phyloP scores from a whole-genome alignment of 345 rosid species.

The Arabidopsis arenosa region DNA sequence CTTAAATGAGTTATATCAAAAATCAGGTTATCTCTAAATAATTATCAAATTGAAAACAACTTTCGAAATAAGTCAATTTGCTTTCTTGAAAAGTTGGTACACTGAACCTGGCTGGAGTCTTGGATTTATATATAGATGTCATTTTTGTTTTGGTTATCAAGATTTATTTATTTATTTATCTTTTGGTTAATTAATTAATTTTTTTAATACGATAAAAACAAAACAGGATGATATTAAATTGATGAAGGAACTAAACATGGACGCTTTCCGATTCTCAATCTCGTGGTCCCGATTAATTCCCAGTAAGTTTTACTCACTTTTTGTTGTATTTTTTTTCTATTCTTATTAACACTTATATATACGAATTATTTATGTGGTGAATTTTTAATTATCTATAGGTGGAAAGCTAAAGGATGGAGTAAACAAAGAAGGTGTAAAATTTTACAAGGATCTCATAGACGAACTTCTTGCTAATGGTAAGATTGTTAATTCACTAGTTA shows the following conservation, averaged over 20 bases:
- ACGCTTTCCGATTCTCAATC: constrained; percentile 62
- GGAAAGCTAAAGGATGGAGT: constrained; percentile 54
- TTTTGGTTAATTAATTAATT: neutral
- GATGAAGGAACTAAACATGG: constrained; percentile 61
- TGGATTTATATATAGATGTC: neutral
- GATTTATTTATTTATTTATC: neutral
- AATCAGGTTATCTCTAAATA: neutral
- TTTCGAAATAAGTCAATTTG: neutral
- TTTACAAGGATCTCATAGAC: constrained; percentile 56
- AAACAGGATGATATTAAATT: constrained; percentile 53
- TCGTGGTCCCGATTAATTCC: constrained; percentile 65
- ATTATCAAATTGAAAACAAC: constrained; percentile 8
- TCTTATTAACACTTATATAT: neutral
- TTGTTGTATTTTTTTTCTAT: neutral
- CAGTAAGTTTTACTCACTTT: constrained; percentile 33
- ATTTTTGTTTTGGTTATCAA: constrained; percentile 28
- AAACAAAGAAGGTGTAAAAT: constrained; percentile 54
- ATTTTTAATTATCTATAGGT: constrained; percentile 16
- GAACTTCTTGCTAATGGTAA: constrained; percentile 54
- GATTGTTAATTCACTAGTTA: neutral
- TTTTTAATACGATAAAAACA: neutral
- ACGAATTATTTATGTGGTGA: constrained; percentile 8
- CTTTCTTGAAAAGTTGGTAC: constrained; percentile 7
- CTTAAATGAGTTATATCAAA: neutral
- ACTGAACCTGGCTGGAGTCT: neutral